A percentile compares a stretch with the other conserved stretches of the same genome.
Conservation (phyloP, 2,329 filamentous ascomycete genomes). For the Paracamarosporium sp. region DNA sequence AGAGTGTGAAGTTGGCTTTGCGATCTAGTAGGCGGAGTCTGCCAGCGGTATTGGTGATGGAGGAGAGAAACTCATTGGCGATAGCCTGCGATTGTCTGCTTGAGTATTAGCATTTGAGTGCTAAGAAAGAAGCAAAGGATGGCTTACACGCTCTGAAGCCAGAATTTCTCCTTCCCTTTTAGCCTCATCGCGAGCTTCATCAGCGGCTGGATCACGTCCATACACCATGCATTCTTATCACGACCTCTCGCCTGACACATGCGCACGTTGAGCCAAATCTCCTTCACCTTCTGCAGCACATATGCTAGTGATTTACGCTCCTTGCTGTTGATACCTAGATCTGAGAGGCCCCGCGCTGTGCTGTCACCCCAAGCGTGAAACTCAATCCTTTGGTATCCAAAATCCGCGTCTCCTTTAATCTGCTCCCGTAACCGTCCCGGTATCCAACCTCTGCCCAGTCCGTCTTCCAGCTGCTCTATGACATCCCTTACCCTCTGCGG, state of each 20-base stretch:
- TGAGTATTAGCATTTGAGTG: constrained; percentile 9
- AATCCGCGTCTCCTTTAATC: constrained; percentile 16
- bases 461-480: constrained; percentile 13
- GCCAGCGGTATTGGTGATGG: constrained; percentile 11
- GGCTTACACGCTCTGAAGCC: constrained; percentile 20
- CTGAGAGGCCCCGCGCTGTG: constrained; percentile 9
- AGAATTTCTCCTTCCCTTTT: constrained; percentile 14
- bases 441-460: constrained; percentile 12
- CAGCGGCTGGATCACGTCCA: constrained; percentile 15
- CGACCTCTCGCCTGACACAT: constrained; percentile 13
- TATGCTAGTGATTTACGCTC: constrained; percentile 10
- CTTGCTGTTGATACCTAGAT: neutral
- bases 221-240: constrained; percentile 20
- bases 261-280: constrained; percentile 13
- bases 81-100: no score
- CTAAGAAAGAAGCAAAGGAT: constrained; percentile 7
- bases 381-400: constrained; percentile 19
- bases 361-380: constrained; percentile 11
- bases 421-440: constrained; percentile 12
- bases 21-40: constrained; percentile 20
- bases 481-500: constrained; percentile 14
- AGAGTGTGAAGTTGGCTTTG: constrained; percentile 27
- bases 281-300: constrained; percentile 16
- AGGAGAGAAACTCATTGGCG: constrained; percentile 20
- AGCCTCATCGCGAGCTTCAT: constrained; percentile 17